Base-by-base conservation (phyloP, 2,329 filamentous ascomycete species). In the Monilinia aucupariae region DNA sequence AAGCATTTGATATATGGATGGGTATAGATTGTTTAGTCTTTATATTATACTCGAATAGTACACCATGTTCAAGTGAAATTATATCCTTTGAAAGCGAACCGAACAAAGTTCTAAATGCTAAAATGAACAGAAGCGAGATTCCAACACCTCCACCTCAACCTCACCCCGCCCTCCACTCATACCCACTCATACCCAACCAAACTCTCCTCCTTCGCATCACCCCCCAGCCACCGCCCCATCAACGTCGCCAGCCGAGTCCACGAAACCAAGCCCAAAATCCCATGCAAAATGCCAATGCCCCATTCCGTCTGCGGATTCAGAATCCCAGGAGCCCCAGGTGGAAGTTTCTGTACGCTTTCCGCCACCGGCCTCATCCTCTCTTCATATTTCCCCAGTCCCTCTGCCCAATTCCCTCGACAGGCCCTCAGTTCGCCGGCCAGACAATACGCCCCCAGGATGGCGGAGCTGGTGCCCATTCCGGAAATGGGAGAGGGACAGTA, bases 361-460 rank as follows among this genome's bases (percentile, higher is more conserved):
- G 48, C 22, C 39, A 61, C 48, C 6, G 59, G 59, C 10, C 52
- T 20, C 50, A 56, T 56, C 4, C 15, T 56, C 17, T 55, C 59
- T 12, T 55, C 39, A 49, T 61, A 61, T 2, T 27, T 59, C 6
- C 5, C 15, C 22, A 58, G 2, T 13, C 61, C 61, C 1, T 45
- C 53, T 20, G 51, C 45, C 61, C 61, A 62, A 15, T 59, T 20
- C 4, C 61, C 37, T 1, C 32, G 20, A 30, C 61, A 59, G 5
- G 61, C 34, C 20, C 39, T 50, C n/a, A 78, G 68, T 69, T 79
- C 79, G 3, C 80, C 79, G 0, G 79, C 79, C 30, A 82, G 71
- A 7, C 80, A 65, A 67, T 82, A 81, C 1, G 76, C 79, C 4
- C 75, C 75, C 3, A 76, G 68, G 12, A 81, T 69, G 0, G 76